Evolutionary conservation across 371 early-diverging fungal genomes (phyloP).

Genomic region (Rhizomucor pusillus): DNA sequence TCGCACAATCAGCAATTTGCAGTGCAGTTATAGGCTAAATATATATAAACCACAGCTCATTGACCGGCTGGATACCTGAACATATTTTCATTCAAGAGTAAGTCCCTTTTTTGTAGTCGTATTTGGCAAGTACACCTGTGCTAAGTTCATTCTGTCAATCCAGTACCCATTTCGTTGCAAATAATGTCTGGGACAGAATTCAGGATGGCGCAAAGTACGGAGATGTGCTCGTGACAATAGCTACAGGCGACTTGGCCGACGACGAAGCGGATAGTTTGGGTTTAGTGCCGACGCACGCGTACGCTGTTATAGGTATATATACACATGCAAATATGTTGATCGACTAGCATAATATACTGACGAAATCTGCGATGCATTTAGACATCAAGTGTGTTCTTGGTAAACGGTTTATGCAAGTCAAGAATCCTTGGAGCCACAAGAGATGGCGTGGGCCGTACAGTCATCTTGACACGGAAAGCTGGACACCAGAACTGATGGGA

Average conservation of each 20-base stretch:
- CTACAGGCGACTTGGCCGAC: constrained; percentile 73
- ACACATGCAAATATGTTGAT: too few species aligned
- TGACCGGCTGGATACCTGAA: constrained; percentile 95
- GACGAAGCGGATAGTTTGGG: constrained; percentile 68
- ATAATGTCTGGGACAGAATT: constrained; percentile 77
- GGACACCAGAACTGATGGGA: constrained; percentile 69
- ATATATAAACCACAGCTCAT: constrained; percentile 44
- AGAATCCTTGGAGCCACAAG: constrained; percentile 91
- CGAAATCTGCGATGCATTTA: constrained; percentile 1
- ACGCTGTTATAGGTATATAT: constrained; percentile 71
- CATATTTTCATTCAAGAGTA: constrained; percentile 81
- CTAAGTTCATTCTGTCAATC: not conserved
- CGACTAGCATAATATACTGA: not conserved
- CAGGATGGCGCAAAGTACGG: constrained; percentile 67
- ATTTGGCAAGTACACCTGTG: not conserved
- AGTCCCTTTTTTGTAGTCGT: constrained; percentile 5
- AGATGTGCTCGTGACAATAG: constrained; percentile 60
- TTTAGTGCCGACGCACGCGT: constrained; percentile 85
- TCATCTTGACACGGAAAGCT: constrained; percentile 63
- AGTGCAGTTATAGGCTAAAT: too few species aligned
- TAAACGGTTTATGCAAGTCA: constrained; percentile 57
- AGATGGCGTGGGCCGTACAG: constrained; percentile 85
- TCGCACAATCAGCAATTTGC: too few species aligned
- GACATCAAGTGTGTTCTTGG: constrained; percentile 33
- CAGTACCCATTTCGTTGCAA: constrained; percentile 55